Evolutionary conservation across 495 filamentous ascomycete species (phyloP).

Genomic region (Hypoxylon perforatum): DNA sequence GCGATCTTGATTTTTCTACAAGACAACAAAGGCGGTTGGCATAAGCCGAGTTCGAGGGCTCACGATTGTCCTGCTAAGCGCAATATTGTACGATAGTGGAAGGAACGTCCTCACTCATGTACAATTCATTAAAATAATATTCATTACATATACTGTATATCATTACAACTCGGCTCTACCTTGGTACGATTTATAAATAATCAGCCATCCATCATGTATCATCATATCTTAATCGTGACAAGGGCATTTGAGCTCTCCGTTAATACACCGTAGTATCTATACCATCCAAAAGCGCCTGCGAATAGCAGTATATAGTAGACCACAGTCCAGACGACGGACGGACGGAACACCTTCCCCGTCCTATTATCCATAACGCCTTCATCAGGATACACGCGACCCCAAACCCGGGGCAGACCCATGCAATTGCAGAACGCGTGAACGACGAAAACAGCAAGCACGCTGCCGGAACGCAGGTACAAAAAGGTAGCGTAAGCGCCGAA

Average conservation of each 20-base stretch:
- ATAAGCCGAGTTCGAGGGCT: too few relatives aligned
- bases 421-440: slow-evolving; percentile 93
- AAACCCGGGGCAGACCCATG: slow-evolving; percentile 87
- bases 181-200: background rate
- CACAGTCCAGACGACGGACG: slow-evolving; percentile 70
- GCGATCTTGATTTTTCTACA: too few relatives aligned
- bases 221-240: slow-evolving; percentile 47
- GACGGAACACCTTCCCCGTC: slow-evolving; percentile 5
- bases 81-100: too few relatives aligned
- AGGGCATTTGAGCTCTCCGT: slow-evolving; percentile 70
- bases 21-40: too few relatives aligned
- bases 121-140: background rate
- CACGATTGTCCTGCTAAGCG: too few relatives aligned
- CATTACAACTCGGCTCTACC: background rate
- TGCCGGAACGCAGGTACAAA: slow-evolving; percentile 87
- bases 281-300: slow-evolving; percentile 76
- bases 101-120: background rate
- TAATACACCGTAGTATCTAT: slow-evolving; percentile 73
- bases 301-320: slow-evolving; percentile 81
- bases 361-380: slow-evolving; percentile 13
- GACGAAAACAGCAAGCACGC: slow-evolving; percentile 73
- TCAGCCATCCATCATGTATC: background rate
- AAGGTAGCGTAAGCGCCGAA: slow-evolving; percentile 96
- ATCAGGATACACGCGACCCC: slow-evolving; percentile 73
- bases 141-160: background rate